Evolutionary conservation across 495 filamentous ascomycete species (phyloP), one percentile per base, ranked within the genome.

Genomic region (Neurospora tetrasperma): DNA sequence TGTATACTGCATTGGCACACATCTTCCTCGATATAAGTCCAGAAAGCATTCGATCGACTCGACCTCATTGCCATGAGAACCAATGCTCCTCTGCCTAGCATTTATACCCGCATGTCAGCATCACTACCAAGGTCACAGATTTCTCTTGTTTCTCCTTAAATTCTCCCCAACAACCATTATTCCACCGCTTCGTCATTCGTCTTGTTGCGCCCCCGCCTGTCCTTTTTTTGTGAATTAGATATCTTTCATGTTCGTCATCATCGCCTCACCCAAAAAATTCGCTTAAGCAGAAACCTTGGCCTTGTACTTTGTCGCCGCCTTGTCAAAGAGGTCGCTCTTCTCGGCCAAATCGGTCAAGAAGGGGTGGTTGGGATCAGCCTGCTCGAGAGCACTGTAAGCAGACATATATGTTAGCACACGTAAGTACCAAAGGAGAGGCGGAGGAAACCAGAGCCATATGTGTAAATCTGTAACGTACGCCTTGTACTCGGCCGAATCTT

Each of bases 271-370:
- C 43, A 20, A 46, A 12, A 20, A 42, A 11, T 10, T 27, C 27
- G 4, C 77, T 78, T 78, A 91, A 71, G 89, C 88, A 20, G 88
- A 83, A 68, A 91, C 90, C 82, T 91, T 94, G 12, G 92, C 86
- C 66, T 89, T 86, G 80, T 92, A 95, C 81, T 94, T 96, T 4
- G 86, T 83, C 5, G 93, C 92, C 6, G 92, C 91, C 73, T 89
- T 89, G 79, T 96, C 93, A 78, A 97, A 97, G 71, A 91, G 78
- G 16, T 84, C 88, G 78, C 87, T 90, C 88, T 94, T 96, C 82
- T 93, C 91, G 71, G 89, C 84, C 43, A 94, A 78, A 74, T 94
- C 92, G 54, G 78, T 75, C 73, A 96, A 79, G 59, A 94, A 85
- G 16, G 87, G 77, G 78, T 97, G 93, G 39, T 88, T 81, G 9